Conservation (phyloP, 768 basidiomycete genomes). For the Lentinus brumalis region DNA sequence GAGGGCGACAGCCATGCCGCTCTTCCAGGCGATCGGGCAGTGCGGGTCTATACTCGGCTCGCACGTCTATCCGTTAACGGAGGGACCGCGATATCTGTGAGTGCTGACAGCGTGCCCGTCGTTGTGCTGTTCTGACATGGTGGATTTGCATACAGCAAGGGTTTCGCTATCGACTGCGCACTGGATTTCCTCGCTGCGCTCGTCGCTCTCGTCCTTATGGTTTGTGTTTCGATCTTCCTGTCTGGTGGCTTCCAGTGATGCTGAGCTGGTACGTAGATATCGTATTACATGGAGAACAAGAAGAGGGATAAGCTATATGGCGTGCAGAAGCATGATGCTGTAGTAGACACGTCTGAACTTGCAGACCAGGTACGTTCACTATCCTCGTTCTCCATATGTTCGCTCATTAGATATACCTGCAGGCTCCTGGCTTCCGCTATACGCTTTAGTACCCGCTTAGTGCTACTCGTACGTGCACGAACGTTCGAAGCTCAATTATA, state of each 20-base stretch:
- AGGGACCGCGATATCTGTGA: conserved; percentile 68
- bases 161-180: conserved; percentile 45
- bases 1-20: conserved; percentile 71
- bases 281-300: conserved; percentile 58
- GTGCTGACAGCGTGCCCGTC: conserved; percentile 21
- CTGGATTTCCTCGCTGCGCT: conserved; percentile 58
- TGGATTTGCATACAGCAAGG: not conserved
- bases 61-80: conserved; percentile 64
- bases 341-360: conserved; percentile 28
- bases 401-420: not conserved
- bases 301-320: conserved; percentile 28
- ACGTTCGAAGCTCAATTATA: too few species aligned
- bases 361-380: conserved; percentile 25
- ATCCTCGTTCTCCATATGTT: not conserved
- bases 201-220: conserved; percentile 53
- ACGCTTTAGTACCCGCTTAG: not conserved
- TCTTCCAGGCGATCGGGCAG: conserved; percentile 81
- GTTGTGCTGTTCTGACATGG: not conserved
- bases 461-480: too few species aligned
- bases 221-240: conserved; percentile 27
- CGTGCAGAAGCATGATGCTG: conserved; percentile 21
- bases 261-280: conserved; percentile 42
- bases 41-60: conserved; percentile 73
- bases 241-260: too few species aligned
- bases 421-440: not conserved